phyloP scores from a whole-genome alignment of 2,329 filamentous ascomycete genomes.

The Aspergillus arachidicola region DNA sequence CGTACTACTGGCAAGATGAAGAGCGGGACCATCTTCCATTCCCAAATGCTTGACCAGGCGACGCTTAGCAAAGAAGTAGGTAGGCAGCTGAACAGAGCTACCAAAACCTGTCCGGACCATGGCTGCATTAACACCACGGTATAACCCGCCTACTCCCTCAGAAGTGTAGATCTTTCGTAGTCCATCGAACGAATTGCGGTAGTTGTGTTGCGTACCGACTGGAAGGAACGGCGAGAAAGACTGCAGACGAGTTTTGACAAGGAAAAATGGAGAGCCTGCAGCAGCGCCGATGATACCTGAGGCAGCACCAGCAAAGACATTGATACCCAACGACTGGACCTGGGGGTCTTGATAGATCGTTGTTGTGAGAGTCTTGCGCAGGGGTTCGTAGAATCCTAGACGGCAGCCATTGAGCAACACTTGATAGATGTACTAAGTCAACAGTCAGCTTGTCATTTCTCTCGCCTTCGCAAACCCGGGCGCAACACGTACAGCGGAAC shows the following conservation, averaged over 20 bases:
- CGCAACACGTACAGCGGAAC: slow-evolving; percentile 65
- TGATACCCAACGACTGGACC: slow-evolving; percentile 84
- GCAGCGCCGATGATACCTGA: slow-evolving; percentile 90
- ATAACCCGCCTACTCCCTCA: slow-evolving; percentile 81
- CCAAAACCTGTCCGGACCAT: slow-evolving; percentile 97
- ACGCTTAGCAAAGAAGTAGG: slow-evolving; percentile 97
- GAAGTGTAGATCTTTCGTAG: slow-evolving; percentile 73
- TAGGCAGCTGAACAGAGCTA: slow-evolving; percentile 92
- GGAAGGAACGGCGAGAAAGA: slow-evolving; percentile 90
- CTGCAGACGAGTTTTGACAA: slow-evolving; percentile 94
- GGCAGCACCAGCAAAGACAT: slow-evolving; percentile 87
- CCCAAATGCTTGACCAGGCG: slow-evolving; percentile 77
- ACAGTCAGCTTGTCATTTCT: slow-evolving; percentile 9
- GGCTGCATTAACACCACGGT: slow-evolving; percentile 86
- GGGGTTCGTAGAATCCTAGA: slow-evolving; percentile 94
- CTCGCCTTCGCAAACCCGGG: too few relatives aligned
- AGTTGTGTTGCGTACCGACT: slow-evolving; percentile 94
- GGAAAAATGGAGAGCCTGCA: slow-evolving; percentile 94
- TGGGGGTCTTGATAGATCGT: slow-evolving; percentile 71
- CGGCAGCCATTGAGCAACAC: slow-evolving; percentile 95
- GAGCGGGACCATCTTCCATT: slow-evolving; percentile 85
- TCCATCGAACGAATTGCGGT: slow-evolving; percentile 83
- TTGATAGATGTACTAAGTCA: slow-evolving; percentile 83
- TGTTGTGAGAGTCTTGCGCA: slow-evolving; percentile 71
- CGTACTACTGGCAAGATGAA: slow-evolving; percentile 87